Percentiles rank a stretch among this genome's conserved stretches.
Conservation (phyloP, 495 filamentous ascomycete genomes). For the Usnea hakonensis region DNA sequence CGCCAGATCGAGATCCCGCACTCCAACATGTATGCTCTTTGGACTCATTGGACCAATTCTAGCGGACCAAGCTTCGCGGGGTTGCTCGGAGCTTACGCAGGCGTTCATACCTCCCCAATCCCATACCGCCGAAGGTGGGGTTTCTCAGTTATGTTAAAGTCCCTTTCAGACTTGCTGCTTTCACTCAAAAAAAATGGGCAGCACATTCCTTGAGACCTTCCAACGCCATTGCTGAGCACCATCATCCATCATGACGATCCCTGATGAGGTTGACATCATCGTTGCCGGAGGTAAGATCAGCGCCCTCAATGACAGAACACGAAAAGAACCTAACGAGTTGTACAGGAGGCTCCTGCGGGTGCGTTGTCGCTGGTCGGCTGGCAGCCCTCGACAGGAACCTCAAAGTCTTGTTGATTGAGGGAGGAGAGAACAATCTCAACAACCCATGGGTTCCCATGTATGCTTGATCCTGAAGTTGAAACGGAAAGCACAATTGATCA, state of each 20-base stretch:
- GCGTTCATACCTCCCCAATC: neutral
- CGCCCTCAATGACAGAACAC: neutral
- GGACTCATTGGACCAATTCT: too few species aligned
- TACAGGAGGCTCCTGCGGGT: conserved; percentile 54
- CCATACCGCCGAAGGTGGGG: conserved; percentile 10
- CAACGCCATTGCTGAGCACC: neutral
- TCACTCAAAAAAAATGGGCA: neutral
- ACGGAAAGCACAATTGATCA: neutral
- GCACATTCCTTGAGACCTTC: too few species aligned
- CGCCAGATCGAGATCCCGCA: neutral
- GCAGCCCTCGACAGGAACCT: conserved; percentile 77
- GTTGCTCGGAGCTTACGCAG: neutral
- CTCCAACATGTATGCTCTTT: neutral
- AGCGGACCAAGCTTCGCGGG: conserved; percentile 5
- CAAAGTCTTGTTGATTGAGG: conserved; percentile 71
- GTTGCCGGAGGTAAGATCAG: conserved; percentile 59
- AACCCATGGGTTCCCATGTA: conserved; percentile 54
- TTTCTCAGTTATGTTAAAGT: neutral
- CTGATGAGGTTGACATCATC: conserved; percentile 77
- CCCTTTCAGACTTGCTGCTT: neutral
- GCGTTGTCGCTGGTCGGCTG: conserved; percentile 70
- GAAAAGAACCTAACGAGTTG: neutral
- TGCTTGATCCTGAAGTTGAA: neutral
- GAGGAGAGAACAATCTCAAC: conserved; percentile 71
- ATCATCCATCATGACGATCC: conserved; percentile 35